A percentile compares a stretch with the other conserved stretches of the same genome.
Conservation (phyloP, 2,329 filamentous ascomycete genomes). For the Cryphonectria carpinicola region DNA sequence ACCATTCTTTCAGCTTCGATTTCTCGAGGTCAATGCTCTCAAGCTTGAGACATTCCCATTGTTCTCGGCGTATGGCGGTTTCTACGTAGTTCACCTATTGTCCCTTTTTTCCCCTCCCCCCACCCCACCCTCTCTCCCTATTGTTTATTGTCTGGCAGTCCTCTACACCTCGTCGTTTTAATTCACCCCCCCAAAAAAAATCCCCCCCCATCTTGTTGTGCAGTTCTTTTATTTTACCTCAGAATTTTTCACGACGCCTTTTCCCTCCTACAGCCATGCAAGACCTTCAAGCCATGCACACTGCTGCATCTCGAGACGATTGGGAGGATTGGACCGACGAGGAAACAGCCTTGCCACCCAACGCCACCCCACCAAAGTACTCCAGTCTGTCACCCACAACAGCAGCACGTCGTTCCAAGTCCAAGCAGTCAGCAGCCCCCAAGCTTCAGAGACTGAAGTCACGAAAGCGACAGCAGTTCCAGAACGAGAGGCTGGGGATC, state of each 20-base stretch:
- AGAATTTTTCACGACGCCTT: not conserved
- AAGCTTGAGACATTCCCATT: conserved; percentile 18
- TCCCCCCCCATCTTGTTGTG: not conserved
- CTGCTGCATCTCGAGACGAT: conserved; percentile 41
- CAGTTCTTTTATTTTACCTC: not conserved
- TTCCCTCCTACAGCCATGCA: conserved; percentile 18
- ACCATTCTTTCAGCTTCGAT: conserved; percentile 1
- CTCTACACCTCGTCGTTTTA: not conserved
- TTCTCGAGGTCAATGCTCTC: conserved; percentile 10
- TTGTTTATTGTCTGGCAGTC: conserved; percentile 14
- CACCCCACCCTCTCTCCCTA: not conserved
- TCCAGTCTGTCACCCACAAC: not conserved
- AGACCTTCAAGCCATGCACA: conserved; percentile 19
- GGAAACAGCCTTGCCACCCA: conserved; percentile 39
- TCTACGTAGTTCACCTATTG: conserved; percentile 16
- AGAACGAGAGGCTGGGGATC: conserved; percentile 66
- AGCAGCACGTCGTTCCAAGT: conserved; percentile 36
- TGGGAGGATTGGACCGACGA: conserved; percentile 62
- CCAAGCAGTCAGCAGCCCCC: conserved; percentile 43
- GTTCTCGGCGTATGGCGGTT: conserved; percentile 20
- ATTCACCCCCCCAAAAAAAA: not conserved
- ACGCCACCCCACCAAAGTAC: conserved; percentile 13
- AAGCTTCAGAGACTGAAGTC: conserved; percentile 58
- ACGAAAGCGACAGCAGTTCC: conserved; percentile 61
- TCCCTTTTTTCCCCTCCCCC: not conserved